Base-by-base conservation (phyloP, 2,329 filamentous ascomycete species). In the Ceratocystis cubensis region DNA sequence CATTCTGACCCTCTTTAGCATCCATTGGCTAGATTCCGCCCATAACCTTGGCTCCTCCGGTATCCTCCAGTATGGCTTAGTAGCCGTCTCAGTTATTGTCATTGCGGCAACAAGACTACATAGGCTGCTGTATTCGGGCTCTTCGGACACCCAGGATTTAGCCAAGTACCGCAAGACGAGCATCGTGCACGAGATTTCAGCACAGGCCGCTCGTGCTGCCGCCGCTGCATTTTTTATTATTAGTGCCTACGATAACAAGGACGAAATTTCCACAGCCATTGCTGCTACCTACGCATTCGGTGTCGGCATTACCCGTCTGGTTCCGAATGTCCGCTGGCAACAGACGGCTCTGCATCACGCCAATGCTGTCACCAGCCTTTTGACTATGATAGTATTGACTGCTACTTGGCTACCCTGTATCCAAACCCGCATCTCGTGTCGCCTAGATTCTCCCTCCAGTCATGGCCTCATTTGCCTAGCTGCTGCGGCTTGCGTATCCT, bases 361-460 rank as follows among this genome's bases (percentile, higher is more conserved):
- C 72, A 82, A 82, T 71, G 75, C 78, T 67, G 74, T 78, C 50
- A 73, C 78, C 61, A 71, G 72, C n/a, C 70, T 72, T 53, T 71
- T 75, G 65, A 70, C 80, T 28, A 62, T 76, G 41, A 69, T 80
- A 28, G 70, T 79, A 6, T 65, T 72, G 17, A 69, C 73, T 25
- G 76, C 73, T 44, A 75, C 77, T 62, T 73, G 77, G 45, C 73
- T 81, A 6, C 78, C 79, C 0, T 81, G 78, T 69, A 74, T 78
- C 28, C 75, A 79, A 66, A 71, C 72, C 17, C 72, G 71, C 20
- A 71, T 72, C 41, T 68, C 69, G 10, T 77, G 74, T 69, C 68
- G 71, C 65, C 66, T 72, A 37, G 68, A 45, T 25, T 67, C 20
- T 22, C 70, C 66, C 17, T 28, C 57, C 8, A 61, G 48, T 3